These are phyloP conservation scores for Alectoria sarmentosa DNA, from an alignment of 495 filamentous ascomycete species.

Conservation along the genomic window DNA sequence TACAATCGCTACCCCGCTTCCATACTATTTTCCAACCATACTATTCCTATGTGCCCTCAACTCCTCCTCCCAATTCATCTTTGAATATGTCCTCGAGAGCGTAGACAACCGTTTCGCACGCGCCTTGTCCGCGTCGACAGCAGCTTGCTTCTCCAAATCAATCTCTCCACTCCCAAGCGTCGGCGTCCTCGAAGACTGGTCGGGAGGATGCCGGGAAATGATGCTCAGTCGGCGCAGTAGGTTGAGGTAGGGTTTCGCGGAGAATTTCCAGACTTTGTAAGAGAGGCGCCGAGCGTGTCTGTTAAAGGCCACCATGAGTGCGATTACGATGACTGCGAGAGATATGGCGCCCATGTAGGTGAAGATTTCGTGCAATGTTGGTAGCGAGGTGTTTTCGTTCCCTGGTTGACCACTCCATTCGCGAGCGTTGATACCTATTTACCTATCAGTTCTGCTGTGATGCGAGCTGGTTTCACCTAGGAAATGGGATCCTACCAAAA, in stretches of 20 bases:
- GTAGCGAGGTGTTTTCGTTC: conserved; percentile 24
- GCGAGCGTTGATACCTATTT: conserved; percentile 44
- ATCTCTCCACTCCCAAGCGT: neutral
- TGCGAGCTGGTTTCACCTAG: neutral
- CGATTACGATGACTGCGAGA: conserved; percentile 37
- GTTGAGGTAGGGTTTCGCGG: neutral
- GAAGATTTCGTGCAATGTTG: conserved; percentile 31
- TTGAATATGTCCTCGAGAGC: conserved; percentile 16
- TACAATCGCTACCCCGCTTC: neutral
- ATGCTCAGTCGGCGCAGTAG: neutral
- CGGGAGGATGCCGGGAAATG: neutral
- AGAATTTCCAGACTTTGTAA: conserved; percentile 28
- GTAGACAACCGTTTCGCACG: conserved; percentile 12
- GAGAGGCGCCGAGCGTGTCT: conserved; percentile 32
- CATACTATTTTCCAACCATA: neutral
- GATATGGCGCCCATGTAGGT: conserved; percentile 34
- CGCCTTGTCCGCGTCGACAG: neutral
- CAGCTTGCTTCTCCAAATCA: conserved; percentile 17
- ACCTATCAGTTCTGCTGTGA: neutral
- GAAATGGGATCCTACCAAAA: conserved; percentile 37
- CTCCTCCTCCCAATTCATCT: conserved; percentile 15
- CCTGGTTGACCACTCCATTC: conserved; percentile 49
- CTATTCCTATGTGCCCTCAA: neutral
- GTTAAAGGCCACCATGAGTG: conserved; percentile 41
- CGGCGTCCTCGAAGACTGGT: neutral